Percentiles rank a stretch among this genome's conserved stretches.
Conservation (phyloP, 352 stramenopile species). For the Phytophthora citrophthora region DNA sequence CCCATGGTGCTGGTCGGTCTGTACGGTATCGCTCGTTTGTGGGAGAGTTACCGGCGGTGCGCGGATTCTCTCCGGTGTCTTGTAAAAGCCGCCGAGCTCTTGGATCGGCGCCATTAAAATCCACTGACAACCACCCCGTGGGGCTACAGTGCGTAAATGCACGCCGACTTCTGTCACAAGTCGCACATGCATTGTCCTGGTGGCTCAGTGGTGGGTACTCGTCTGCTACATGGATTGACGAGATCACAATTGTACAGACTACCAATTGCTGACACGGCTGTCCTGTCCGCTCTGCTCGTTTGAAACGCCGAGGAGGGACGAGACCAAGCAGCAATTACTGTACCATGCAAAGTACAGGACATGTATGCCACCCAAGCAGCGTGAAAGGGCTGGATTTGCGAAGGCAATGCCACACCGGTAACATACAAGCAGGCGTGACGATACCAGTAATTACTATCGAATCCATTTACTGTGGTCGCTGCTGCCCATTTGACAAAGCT, state of each 20-base stretch:
- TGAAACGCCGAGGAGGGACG: slow-evolving; percentile 8
- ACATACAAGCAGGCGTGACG: background rate
- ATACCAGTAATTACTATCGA: background rate
- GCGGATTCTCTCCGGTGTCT: no score
- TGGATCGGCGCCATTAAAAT: no score
- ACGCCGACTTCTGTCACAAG: no score
- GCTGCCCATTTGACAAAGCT: background rate
- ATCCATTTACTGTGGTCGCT: background rate
- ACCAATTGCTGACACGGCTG: slow-evolving; percentile 4
- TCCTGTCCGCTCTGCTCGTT: background rate
- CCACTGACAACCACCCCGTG: no score
- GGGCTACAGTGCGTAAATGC: no score
- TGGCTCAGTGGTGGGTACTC: no score
- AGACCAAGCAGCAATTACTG: slow-evolving; percentile 6
- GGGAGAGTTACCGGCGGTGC: no score
- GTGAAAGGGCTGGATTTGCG: slow-evolving; percentile 1
- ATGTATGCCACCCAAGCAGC: slow-evolving; percentile 7
- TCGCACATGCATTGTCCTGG: no score
- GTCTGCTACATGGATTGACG: background rate
- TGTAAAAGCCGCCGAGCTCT: no score
- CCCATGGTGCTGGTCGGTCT: no score
- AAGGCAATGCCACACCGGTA: background rate
- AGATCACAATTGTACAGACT: background rate
- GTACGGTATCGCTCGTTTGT: no score
- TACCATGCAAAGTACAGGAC: no score